Evolutionary conservation across 1,284 basidiomycete species (phyloP), one percentile per base, ranked within the genome.

Genomic region (Tetrapyrgos nigripes): DNA sequence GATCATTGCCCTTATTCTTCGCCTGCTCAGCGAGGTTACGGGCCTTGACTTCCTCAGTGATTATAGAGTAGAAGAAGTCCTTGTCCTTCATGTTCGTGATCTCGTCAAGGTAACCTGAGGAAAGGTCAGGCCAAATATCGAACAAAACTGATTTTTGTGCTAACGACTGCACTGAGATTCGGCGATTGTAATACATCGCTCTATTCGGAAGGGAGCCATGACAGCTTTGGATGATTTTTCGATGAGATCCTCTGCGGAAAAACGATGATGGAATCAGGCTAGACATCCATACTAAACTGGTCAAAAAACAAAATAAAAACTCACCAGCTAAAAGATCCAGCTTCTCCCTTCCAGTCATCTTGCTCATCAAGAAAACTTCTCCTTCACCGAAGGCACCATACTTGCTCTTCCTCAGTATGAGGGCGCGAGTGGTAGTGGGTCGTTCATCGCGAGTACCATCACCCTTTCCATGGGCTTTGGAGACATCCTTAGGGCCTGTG

Each of bases 321-420:
- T 55, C 67, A 90, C 90, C 89, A 63, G 88, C 89, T 35, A 92
- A 74, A 27, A 92, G 79, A 68, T 91, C 89, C 27, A 92, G 77
- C 66, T 92, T 92, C 73, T 93, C 91, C 66, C 88, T 80, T 1
- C 90, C 90, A 57, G 81, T 85, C 64, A 91, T 82, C 67, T 80
- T 88, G 31, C 74, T 79, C 55, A 79, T 75, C 19, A 83, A 70
- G 48, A 86, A 69, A 40, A 91, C 27, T 70, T 91, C 89, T 26
- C 89, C 90, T 3, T 85, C 85, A 45, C 90, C 90, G 57, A 80
- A 81, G 28, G 87, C 78, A 3, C 87, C 89, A 71, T 88, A 73
- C 66, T 90, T 92, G 40, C 88, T 88, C 67, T 91, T 89, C 58
- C 91, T 82, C 58, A 92, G 72, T 57, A 91, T 70, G 55, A 92